Evolutionary conservation across 176 grass and related monocot species (phyloP).

Genomic region (Ampelocalamus luodianensis): DNA sequence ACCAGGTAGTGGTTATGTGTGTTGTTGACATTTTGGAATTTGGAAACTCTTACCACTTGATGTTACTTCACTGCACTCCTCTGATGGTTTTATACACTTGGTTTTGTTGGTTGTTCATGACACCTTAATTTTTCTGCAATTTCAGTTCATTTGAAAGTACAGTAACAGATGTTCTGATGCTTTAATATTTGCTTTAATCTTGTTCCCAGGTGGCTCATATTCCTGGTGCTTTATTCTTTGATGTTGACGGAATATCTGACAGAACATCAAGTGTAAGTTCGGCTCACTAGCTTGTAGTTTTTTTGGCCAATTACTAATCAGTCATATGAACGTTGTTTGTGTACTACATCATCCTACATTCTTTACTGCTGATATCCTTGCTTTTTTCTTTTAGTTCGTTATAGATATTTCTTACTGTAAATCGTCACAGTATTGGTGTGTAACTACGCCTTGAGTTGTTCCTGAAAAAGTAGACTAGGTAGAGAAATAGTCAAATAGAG

Average conservation of each 20-base stretch:
- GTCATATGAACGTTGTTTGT: not conserved
- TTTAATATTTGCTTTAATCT: constrained; percentile 11
- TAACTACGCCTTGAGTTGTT: constrained; percentile 4
- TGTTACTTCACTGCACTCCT: not conserved
- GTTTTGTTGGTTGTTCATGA: not conserved
- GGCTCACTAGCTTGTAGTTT: not conserved
- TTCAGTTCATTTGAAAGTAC: constrained; percentile 15
- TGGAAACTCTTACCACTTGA: not conserved
- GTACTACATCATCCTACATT: not conserved
- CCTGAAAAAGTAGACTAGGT: not conserved
- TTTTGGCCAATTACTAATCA: not conserved
- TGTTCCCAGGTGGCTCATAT: constrained; percentile 91
- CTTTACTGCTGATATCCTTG: not conserved
- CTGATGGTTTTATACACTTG: not conserved
- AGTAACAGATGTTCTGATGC: not conserved
- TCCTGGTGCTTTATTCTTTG: constrained; percentile 89
- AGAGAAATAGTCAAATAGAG: not conserved
- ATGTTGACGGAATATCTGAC: constrained; percentile 96
- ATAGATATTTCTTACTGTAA: not conserved
- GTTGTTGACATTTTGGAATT: not conserved
- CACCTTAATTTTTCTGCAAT: not conserved
- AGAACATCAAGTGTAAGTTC: constrained; percentile 74
- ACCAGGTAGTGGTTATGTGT: constrained; percentile 60
- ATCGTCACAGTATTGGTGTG: not conserved
- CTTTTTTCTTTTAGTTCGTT: not conserved